Conservation (phyloP, 2,329 filamentous ascomycete species). For the Pyrenophora graminea region DNA sequence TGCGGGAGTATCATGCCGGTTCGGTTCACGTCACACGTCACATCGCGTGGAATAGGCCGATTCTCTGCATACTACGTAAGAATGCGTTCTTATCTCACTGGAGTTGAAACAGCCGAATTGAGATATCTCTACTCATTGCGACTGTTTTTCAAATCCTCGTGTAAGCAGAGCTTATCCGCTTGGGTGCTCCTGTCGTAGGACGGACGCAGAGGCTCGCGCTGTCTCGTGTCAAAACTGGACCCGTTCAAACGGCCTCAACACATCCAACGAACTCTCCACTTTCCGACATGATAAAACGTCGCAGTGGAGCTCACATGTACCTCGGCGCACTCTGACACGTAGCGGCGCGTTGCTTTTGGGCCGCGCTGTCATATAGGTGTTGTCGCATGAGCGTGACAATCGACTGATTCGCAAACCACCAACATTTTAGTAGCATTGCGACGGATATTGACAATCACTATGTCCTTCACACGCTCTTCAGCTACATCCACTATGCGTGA, state of each 20-base stretch:
- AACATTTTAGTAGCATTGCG: no score
- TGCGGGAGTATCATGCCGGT: no score
- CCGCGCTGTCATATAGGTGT: background rate
- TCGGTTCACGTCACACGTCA: no score
- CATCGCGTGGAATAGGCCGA: no score
- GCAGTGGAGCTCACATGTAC: background rate
- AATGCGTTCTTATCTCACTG: no score
- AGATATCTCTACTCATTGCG: no score
- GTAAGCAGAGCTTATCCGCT: background rate
- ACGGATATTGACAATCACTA: background rate
- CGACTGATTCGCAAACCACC: background rate
- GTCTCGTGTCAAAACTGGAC: background rate
- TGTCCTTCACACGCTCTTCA: background rate
- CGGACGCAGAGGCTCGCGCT: background rate
- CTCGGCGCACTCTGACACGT: no score
- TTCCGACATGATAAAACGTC: background rate
- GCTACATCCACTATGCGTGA: background rate
- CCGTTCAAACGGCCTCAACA: background rate
- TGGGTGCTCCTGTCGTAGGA: conserved; percentile 1
- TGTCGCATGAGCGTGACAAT: background rate
- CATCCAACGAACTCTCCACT: background rate
- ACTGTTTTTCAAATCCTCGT: background rate
- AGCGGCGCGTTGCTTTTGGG: background rate
- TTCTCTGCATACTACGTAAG: no score
- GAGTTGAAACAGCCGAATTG: no score